Evolutionary conservation across 169 alveolate species (phyloP), one percentile per base, ranked within the genome.

Genomic region (Plasmodium malariae): DNA sequence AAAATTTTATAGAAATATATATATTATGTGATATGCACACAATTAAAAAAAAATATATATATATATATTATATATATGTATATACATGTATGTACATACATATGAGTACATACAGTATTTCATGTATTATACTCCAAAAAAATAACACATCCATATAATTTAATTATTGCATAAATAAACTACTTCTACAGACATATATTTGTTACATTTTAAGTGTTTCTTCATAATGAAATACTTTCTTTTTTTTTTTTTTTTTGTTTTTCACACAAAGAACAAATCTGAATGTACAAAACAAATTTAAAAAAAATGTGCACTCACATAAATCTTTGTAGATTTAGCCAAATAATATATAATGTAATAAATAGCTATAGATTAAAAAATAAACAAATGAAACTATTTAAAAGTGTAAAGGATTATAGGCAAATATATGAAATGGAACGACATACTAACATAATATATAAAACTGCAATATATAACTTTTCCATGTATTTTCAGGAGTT

Each of bases 1-100:
- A 65, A 69, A 69, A 12, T 45, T 45, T 73, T 73, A 62, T 73
- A 73, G 87, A 73, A 73, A 21, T 73, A 73, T 45, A 37, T 73
- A 40, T 55, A 48, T 55, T 17, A 12, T 30, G 32, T 71, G 17
- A 26, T 71, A 51, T 68, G 60, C 48, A 62, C 55, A 62, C 57
- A 19, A 5, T n/a, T 67, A 36, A 19, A 67, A 26, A 9, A 4
- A 60, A 30, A 34, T 26, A 45, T 32, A 32, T 9, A 26, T 21
- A 24, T 65, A 65, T 34, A 40, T 17, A n/a, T 30, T 73, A 55
- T 26, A 34, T 57, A 55, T 14, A 62, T 30, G 28, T 57, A 57
- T 57, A 36, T 1, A 36, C 17, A 40, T 68, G 59, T 36, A 68
- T 21, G 34, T 19, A 68, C 19, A 17, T 32, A 67, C 21, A 21